Conservation (phyloP, 106 monocot genomes). For the Ottelia alismoides region DNA sequence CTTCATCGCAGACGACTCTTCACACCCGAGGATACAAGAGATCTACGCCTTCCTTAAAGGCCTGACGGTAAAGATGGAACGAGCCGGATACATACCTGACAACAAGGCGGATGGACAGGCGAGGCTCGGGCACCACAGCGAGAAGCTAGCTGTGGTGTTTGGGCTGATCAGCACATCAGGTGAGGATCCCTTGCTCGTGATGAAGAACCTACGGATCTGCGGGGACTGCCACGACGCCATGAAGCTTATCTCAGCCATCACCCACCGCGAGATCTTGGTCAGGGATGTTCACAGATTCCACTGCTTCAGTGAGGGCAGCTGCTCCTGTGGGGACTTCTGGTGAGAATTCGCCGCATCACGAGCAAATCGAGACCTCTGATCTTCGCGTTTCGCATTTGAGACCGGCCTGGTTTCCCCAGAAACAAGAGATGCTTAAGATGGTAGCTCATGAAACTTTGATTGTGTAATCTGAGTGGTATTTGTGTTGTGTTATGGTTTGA, state of each 20-base stretch:
- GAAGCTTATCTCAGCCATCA: constrained; percentile 39
- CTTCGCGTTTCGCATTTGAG: too few relatives aligned
- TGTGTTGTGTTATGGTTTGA: too few relatives aligned
- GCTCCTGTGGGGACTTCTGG: constrained; percentile 83
- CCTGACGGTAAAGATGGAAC: constrained; percentile 25
- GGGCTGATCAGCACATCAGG: constrained; percentile 45
- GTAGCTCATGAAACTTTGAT: too few relatives aligned
- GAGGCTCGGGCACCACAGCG: constrained; percentile 43
- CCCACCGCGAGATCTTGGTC: constrained; percentile 42
- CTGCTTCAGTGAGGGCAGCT: constrained; percentile 46
- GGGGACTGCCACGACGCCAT: constrained; percentile 75
- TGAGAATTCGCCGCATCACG: constrained; percentile 29
- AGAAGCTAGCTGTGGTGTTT: constrained; percentile 64
- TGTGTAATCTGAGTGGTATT: too few relatives aligned
- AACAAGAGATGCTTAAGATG: too few relatives aligned
- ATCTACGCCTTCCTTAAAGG: constrained; percentile 26
- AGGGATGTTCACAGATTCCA: constrained; percentile 81
- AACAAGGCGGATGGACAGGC: constrained; percentile 15
- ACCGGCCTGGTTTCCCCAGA: too few relatives aligned
- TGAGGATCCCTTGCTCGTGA: constrained; percentile 41
- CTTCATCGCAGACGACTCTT: constrained; percentile 51
- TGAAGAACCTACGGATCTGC: constrained; percentile 84
- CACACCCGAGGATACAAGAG: constrained; percentile 34
- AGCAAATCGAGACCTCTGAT: too few relatives aligned
- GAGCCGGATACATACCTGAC: constrained; percentile 24